phyloP scores from a whole-genome alignment of 2,329 filamentous ascomycete species.

The Pestalotiopsis sp. region DNA sequence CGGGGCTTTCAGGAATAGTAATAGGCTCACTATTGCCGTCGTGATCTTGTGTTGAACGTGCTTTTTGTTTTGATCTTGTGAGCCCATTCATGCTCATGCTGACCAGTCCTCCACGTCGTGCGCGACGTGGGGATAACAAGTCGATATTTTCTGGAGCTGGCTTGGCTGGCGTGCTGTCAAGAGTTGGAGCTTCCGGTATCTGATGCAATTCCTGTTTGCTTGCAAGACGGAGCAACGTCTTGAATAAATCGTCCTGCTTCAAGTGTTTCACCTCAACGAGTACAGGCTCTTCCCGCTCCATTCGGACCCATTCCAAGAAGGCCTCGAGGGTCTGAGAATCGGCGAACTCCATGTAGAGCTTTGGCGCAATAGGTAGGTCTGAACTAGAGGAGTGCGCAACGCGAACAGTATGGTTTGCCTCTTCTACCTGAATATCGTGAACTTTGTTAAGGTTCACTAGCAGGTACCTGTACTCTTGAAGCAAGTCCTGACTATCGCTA shows the following conservation, averaged over 20 bases:
- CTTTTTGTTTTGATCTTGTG: not conserved
- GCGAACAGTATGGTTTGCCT: conserved; percentile 11
- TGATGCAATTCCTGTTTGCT: not conserved
- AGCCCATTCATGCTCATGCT: not conserved
- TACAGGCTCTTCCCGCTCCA: conserved; percentile 6
- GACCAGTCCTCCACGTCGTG: not conserved
- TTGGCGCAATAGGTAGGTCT: conserved; percentile 13
- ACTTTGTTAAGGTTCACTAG: conserved; percentile 22
- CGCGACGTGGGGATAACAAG: conserved; percentile 24
- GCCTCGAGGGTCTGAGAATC: conserved; percentile 14
- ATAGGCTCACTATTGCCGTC: not conserved
- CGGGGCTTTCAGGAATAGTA: not conserved
- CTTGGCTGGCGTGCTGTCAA: not conserved
- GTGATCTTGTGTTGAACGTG: not conserved
- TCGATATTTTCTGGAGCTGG: conserved; percentile 21
- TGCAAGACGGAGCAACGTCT: not conserved
- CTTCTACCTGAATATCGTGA: not conserved
- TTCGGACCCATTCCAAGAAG: conserved; percentile 24
- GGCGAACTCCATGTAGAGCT: conserved; percentile 26
- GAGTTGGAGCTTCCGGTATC: conserved; percentile 1
- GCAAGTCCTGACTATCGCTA: conserved; percentile 14
- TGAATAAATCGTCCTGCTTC: not conserved
- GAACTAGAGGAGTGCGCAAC: conserved; percentile 13
- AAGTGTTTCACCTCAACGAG: not conserved
- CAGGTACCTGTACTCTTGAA: conserved; percentile 21